Evolutionary conservation across 495 filamentous ascomycete genomes (phyloP).

Genomic region (Lasiosphaeria miniovina): DNA sequence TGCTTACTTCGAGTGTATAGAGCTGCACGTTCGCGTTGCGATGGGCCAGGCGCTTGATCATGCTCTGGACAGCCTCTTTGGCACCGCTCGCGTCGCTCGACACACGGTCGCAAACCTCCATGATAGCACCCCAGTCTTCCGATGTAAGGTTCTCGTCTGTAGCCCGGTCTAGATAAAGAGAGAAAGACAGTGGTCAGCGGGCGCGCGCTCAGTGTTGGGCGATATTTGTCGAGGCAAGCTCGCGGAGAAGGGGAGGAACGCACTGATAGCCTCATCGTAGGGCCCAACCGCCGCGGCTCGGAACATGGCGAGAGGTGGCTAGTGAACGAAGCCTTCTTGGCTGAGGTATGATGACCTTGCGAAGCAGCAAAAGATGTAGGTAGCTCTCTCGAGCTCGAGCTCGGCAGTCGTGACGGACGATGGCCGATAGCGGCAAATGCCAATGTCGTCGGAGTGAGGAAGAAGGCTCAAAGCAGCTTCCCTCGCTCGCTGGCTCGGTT

Average conservation of each 20-base stretch:
- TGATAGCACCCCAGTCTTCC: slow-evolving; percentile 98
- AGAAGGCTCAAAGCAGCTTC: no score
- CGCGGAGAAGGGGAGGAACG: slow-evolving; percentile 9
- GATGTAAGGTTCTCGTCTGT: slow-evolving; percentile 97
- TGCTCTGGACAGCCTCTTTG: slow-evolving; percentile 87
- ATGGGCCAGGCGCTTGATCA: slow-evolving; percentile 96
- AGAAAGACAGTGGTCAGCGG: slow-evolving; percentile 8
- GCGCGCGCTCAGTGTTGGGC: not conserved
- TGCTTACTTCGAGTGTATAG: slow-evolving; percentile 85
- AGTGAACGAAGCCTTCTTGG: not conserved
- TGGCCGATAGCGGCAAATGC: no score
- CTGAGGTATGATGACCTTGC: not conserved
- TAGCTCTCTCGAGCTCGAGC: not conserved
- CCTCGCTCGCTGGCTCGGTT: no score
- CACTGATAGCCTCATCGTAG: slow-evolving; percentile 54
- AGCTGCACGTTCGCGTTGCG: slow-evolving; percentile 99
- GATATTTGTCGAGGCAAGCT: not conserved
- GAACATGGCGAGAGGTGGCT: slow-evolving; percentile 41
- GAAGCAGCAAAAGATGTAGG: not conserved
- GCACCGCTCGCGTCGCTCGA: slow-evolving; percentile 55
- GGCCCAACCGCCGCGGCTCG: slow-evolving; percentile 49
- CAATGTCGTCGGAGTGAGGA: no score
- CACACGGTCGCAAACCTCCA: slow-evolving; percentile 97
- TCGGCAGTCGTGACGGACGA: not conserved
- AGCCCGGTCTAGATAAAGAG: slow-evolving; percentile 82